phyloP scores from a whole-genome alignment of 306 rosid species.

The Pterocarpus santalinus region DNA sequence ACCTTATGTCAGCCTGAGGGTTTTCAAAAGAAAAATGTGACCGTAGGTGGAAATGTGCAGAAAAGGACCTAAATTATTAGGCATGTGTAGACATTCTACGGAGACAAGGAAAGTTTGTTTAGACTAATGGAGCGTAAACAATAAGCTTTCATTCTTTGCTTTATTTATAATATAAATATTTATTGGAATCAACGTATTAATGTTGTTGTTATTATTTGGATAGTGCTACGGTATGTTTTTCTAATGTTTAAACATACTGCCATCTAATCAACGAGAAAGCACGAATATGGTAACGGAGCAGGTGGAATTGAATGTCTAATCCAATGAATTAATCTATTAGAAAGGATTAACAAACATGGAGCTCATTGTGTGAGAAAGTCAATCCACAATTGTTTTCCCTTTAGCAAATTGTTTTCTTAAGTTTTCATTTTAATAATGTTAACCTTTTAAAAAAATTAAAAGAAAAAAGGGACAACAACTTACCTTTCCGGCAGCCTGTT shows the following conservation, averaged over 20 bases:
- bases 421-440: too few relatives aligned
- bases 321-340: not conserved
- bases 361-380: conserved; percentile 35
- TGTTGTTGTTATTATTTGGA: not conserved
- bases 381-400: not conserved
- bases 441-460: too few relatives aligned
- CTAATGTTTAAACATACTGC: too few relatives aligned
- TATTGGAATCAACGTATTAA: not conserved
- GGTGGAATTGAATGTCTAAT: not conserved
- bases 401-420: not conserved
- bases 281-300: not conserved
- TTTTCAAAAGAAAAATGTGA: not conserved
- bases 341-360: not conserved
- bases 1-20: not conserved
- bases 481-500: conserved; percentile 84
- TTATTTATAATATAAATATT: not conserved
- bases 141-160: not conserved
- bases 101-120: not conserved
- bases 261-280: too few relatives aligned
- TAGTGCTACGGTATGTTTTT: not conserved
- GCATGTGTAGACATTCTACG: not conserved
- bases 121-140: not conserved
- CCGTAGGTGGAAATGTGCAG: not conserved
- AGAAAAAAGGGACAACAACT: conserved; percentile 29
- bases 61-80: conserved; percentile 15